Conservation (phyloP, 202 grass and related monocot species). For the Schoenoplectus triqueter region DNA sequence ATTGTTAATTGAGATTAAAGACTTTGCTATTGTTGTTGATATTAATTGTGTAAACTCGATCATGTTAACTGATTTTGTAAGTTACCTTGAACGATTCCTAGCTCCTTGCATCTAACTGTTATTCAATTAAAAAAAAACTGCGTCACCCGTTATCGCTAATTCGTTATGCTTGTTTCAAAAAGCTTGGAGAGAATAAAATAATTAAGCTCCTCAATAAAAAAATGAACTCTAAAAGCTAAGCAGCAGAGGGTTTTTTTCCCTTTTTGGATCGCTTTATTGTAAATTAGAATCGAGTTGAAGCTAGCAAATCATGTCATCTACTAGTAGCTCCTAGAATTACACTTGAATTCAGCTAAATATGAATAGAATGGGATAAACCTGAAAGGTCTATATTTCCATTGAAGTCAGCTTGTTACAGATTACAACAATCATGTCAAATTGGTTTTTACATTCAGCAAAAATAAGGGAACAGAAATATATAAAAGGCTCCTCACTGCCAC, state of each 20-base stretch:
- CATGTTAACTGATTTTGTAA: too few relatives aligned
- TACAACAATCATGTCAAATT: not conserved
- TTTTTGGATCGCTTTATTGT: not conserved
- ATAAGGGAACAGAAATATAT: not conserved
- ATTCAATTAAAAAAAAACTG: too few relatives aligned
- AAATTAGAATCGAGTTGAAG: not conserved
- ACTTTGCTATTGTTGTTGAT: too few relatives aligned
- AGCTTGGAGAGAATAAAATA: too few relatives aligned
- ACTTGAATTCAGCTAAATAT: not conserved
- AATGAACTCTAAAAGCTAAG: not conserved
- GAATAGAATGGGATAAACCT: not conserved
- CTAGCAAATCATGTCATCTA: not conserved
- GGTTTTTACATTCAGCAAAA: not conserved
- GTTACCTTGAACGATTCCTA: not conserved
- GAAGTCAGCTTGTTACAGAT: not conserved
- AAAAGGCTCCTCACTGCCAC: not conserved
- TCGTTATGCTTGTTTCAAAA: too few relatives aligned
- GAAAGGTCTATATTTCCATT: constrained; percentile 5
- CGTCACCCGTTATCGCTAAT: too few relatives aligned
- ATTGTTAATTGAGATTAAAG: too few relatives aligned
- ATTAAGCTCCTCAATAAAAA: not conserved
- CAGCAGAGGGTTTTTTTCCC: not conserved
- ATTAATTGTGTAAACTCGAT: too few relatives aligned
- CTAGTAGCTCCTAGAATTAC: not conserved
- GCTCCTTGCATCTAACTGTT: too few relatives aligned